phyloP scores from a whole-genome alignment of 1,284 basidiomycete species.

The Jaminaea rosea region DNA sequence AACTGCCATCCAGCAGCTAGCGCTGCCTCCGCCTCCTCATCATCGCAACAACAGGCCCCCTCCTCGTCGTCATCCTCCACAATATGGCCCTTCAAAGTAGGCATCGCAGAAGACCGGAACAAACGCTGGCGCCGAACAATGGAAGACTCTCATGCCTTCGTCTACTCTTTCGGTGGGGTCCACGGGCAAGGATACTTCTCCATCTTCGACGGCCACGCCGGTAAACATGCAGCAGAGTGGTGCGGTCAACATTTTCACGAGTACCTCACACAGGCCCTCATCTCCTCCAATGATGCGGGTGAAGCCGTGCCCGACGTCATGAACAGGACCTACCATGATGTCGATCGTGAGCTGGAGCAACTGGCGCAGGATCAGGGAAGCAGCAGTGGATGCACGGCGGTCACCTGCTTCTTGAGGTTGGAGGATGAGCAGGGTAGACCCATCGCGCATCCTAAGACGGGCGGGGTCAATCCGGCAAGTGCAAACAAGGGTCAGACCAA shows the following conservation, averaged over 20 bases:
- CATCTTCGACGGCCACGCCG: conserved; percentile 96
- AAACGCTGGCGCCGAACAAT: conserved; percentile 83
- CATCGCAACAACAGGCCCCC: conserved; percentile 48
- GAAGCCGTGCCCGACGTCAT: conserved; percentile 70
- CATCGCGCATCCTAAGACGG: conserved; percentile 14
- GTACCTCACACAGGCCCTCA: conserved; percentile 50
- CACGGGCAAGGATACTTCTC: conserved; percentile 95
- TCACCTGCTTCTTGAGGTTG: conserved; percentile 90
- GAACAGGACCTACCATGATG: conserved; percentile 84
- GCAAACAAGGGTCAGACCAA: neutral
- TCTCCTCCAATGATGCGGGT: conserved; percentile 48
- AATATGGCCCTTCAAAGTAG: conserved; percentile 57
- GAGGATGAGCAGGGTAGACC: conserved; percentile 58
- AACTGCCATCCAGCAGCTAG: conserved; percentile 28
- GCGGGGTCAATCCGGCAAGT: conserved; percentile 1
- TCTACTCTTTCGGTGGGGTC: conserved; percentile 82
- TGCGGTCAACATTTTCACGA: conserved; percentile 93
- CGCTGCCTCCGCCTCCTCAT: neutral
- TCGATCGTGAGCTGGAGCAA: conserved; percentile 70
- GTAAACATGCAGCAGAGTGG: conserved; percentile 98
- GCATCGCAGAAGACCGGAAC: conserved; percentile 73
- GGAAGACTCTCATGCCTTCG: conserved; percentile 95
- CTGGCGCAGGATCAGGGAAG: conserved; percentile 80
- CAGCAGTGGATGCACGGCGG: conserved; percentile 93
- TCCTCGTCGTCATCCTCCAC: conserved; percentile 47